phyloP scores from a whole-genome alignment of 1,284 basidiomycete species.

The Ganoderma meredithae region DNA sequence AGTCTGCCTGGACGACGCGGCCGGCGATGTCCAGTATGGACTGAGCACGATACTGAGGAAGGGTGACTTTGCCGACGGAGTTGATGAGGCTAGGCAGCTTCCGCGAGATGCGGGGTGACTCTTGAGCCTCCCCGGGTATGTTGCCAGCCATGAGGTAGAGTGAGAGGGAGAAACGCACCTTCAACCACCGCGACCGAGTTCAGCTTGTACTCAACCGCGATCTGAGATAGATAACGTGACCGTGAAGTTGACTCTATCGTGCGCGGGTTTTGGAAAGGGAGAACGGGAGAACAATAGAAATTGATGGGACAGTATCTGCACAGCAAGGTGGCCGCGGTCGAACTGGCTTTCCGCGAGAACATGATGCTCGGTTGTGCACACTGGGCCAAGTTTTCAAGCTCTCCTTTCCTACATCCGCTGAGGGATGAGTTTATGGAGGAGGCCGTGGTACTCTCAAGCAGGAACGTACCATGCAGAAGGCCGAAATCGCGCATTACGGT shows the following conservation, averaged over 20 bases:
- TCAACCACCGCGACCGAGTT: background rate
- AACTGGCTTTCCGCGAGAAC: background rate
- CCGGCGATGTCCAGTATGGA: background rate
- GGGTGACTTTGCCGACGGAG: background rate
- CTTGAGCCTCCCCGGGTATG: background rate
- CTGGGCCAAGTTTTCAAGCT: too few species aligned
- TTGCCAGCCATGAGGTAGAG: background rate
- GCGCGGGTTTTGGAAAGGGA: background rate
- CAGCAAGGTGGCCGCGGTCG: background rate
- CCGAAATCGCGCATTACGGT: too few species aligned
- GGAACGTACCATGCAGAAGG: too few species aligned
- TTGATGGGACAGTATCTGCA: background rate
- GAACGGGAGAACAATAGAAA: background rate
- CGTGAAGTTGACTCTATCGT: background rate
- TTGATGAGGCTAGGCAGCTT: background rate
- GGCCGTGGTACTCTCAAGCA: too few species aligned
- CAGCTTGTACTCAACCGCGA: background rate
- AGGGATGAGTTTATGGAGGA: too few species aligned
- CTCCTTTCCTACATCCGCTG: too few species aligned
- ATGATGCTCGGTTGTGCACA: background rate
- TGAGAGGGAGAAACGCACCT: background rate
- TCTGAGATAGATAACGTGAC: background rate
- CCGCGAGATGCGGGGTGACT: background rate
- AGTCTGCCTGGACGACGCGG: background rate
- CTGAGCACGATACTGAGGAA: conserved; percentile 5